These are phyloP conservation scores for Rhipidocladum racemiflorum DNA, from an alignment of 176 grass and related monocot species.

Conservation along the genomic window DNA sequence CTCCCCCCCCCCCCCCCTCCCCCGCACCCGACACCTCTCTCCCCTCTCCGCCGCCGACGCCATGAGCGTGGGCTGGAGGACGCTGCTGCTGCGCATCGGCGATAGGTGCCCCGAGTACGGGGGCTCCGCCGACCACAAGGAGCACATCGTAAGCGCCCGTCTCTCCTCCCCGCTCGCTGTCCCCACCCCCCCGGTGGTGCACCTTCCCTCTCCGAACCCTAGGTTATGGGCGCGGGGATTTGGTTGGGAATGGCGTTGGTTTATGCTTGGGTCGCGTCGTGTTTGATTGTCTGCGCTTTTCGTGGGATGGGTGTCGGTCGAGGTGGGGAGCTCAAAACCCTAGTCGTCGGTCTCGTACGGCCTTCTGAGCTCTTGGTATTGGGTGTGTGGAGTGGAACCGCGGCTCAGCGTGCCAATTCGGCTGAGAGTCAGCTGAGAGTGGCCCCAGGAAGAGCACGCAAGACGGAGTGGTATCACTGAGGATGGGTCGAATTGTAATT, in stretches of 20 bases:
- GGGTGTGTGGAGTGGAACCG: background rate
- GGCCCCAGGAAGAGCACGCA: background rate
- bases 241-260: background rate
- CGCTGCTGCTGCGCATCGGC: conserved; percentile 78
- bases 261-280: background rate
- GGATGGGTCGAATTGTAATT: background rate
- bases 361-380: background rate
- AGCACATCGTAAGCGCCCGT: conserved; percentile 68
- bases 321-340: conserved; percentile 12
- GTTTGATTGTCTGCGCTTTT: background rate
- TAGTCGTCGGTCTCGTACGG: background rate
- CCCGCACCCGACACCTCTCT: background rate
- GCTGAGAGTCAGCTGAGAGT: background rate
- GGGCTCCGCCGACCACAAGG: conserved; percentile 67
- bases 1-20: background rate
- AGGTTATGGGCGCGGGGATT: background rate
- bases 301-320: background rate
- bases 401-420: background rate
- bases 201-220: background rate
- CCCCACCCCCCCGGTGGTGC: no score
- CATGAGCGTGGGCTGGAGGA: conserved; percentile 77
- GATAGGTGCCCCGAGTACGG: conserved; percentile 92
- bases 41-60: conserved; percentile 6
- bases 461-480: background rate
- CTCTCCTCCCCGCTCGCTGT: background rate